These are phyloP conservation scores for Claviceps lovelessii DNA, from an alignment of 2,329 filamentous ascomycete genomes.

Conservation along the genomic window DNA sequence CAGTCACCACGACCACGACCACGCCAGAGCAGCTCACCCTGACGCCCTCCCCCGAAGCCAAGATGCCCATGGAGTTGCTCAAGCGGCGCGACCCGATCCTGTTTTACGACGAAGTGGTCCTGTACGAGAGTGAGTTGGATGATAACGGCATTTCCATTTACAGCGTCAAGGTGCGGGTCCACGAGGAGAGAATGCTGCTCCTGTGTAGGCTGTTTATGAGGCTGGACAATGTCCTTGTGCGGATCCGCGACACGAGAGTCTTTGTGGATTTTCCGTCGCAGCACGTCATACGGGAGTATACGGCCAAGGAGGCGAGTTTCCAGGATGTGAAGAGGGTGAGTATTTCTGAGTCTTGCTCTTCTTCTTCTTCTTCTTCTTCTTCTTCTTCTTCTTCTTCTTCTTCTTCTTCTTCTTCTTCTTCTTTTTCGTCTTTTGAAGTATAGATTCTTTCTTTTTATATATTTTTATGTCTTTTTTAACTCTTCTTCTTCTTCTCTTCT, in stretches of 20 bases:
- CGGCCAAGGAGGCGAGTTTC: conserved; percentile 71
- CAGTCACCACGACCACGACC: conserved; percentile 17
- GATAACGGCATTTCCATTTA: conserved; percentile 91
- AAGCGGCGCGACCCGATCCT: conserved; percentile 83
- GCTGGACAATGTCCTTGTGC: conserved; percentile 75
- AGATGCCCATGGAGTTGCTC: conserved; percentile 75
- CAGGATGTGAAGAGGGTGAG: conserved; percentile 58
- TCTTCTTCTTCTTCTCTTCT: too few species aligned
- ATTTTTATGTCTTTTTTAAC: neutral
- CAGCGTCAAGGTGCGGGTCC: conserved; percentile 83
- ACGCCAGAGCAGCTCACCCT: neutral
- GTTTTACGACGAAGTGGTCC: conserved; percentile 90
- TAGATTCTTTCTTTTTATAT: neutral
- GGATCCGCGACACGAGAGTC: conserved; percentile 77
- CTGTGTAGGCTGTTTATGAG: conserved; percentile 83
- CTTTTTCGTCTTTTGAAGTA: neutral
- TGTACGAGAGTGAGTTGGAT: conserved; percentile 95
- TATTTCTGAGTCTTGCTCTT: neutral
- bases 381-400: conserved; percentile 4
- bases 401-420: conserved; percentile 6
- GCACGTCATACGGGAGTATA: conserved; percentile 78
- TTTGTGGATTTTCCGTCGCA: conserved; percentile 77
- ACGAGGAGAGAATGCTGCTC: conserved; percentile 75
- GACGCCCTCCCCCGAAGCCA: conserved; percentile 17
- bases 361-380: conserved; percentile 3